These are phyloP conservation scores for Chaetomidium leptoderma DNA, from an alignment of 495 filamentous ascomycete genomes.

Conservation along the genomic window DNA sequence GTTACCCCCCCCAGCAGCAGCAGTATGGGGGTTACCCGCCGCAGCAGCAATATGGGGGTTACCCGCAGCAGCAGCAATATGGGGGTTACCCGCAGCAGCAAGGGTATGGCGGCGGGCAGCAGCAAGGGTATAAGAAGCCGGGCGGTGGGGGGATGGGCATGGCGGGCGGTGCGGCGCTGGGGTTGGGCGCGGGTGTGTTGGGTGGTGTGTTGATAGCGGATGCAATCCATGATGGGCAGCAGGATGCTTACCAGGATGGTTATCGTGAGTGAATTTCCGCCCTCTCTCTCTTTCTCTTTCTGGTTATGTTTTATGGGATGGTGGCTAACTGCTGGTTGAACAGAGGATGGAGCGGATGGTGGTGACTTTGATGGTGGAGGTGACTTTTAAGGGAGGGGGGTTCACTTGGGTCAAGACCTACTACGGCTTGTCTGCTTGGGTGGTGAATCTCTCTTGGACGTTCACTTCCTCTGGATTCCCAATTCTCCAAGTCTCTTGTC, in stretches of 20 bases:
- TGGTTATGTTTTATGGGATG: neutral
- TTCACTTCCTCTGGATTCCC: too few species aligned
- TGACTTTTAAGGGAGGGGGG: constrained; percentile 46
- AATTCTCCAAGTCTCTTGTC: too few species aligned
- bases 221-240: constrained; percentile 56
- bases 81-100: constrained; percentile 20
- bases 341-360: constrained; percentile 39
- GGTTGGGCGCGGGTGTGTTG: constrained; percentile 70
- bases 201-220: constrained; percentile 66
- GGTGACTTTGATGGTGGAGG: constrained; percentile 36
- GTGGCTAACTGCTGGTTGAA: neutral
- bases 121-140: constrained; percentile 24
- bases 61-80: constrained; percentile 25
- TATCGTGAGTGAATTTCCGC: constrained; percentile 30
- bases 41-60: constrained; percentile 32
- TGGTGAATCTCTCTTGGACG: too few species aligned
- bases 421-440: too few species aligned
- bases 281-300: neutral
- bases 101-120: neutral
- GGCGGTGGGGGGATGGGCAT: constrained; percentile 57
- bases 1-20: constrained; percentile 27
- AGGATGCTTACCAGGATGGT: constrained; percentile 49
- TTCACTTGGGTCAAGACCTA: too few species aligned
- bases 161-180: constrained; percentile 67
- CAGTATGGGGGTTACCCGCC: constrained; percentile 35